These are phyloP conservation scores for Psilocybe subaeruginosa DNA, from an alignment of 768 basidiomycete genomes.

Conservation along the genomic window DNA sequence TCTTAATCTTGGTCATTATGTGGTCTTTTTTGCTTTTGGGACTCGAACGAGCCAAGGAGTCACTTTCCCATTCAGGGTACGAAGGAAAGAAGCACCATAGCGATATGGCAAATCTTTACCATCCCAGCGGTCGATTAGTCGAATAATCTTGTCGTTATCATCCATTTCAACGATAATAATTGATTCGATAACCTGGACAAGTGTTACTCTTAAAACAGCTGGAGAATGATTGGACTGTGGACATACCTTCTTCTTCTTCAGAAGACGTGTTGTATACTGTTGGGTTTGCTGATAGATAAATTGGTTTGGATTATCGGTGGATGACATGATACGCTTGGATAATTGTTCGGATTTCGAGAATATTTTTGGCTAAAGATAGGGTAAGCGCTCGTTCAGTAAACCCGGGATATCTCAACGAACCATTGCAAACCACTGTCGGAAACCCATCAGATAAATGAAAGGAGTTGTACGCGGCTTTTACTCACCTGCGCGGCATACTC, in stretches of 20 bases:
- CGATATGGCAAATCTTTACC: constrained; percentile 55
- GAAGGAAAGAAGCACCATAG: constrained; percentile 50
- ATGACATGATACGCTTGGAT: constrained; percentile 58
- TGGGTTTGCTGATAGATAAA: constrained; percentile 63
- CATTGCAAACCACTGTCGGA: constrained; percentile 52
- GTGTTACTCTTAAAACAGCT: not conserved
- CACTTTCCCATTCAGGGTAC: constrained; percentile 52
- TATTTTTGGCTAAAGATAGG: constrained; percentile 49
- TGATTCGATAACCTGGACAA: constrained; percentile 54
- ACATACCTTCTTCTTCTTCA: constrained; percentile 54
- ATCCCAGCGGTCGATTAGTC: constrained; percentile 61
- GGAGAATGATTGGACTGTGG: not conserved
- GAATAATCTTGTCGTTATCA: constrained; percentile 62
- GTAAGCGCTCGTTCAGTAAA: constrained; percentile 6
- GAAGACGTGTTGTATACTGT: constrained; percentile 57
- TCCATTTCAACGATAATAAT: constrained; percentile 67
- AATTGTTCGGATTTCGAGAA: constrained; percentile 54
- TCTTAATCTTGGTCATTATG: not conserved
- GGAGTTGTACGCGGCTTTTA: constrained; percentile 6
- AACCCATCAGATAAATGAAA: not conserved
- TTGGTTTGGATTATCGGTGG: constrained; percentile 59
- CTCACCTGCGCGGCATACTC: constrained; percentile 60
- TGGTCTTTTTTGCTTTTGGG: constrained; percentile 36
- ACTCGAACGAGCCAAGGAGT: constrained; percentile 55
- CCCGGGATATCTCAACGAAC: constrained; percentile 31